Conservation (phyloP, 1,284 basidiomycete species). For the Rhodotorula sp. region DNA sequence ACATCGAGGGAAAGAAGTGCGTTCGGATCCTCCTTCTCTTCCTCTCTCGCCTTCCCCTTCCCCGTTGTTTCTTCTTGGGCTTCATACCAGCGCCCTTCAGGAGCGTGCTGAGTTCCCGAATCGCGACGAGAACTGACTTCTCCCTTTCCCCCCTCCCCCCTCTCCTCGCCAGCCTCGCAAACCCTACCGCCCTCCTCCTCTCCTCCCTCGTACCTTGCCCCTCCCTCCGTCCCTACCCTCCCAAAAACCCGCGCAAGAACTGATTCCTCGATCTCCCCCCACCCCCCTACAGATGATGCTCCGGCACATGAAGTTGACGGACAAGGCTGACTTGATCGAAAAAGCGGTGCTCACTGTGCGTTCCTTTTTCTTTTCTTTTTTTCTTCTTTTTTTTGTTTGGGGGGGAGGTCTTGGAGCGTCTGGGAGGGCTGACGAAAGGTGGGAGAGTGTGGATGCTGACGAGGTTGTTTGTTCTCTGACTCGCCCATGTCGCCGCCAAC, state of each 20-base stretch:
- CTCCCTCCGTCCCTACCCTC: conserved; percentile 66
- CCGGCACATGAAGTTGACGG: conserved; percentile 90
- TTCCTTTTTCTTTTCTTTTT: conserved; percentile 10
- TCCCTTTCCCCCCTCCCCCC: not conserved
- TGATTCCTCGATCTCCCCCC: not conserved
- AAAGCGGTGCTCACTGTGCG: conserved; percentile 78
- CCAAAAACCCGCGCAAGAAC: not conserved
- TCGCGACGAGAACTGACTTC: not conserved
- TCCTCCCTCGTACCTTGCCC: conserved; percentile 73
- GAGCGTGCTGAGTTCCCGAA: too few relatives aligned
- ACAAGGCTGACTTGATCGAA: conserved; percentile 87
- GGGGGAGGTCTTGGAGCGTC: too few relatives aligned
- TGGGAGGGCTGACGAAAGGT: too few relatives aligned
- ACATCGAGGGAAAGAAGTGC: conserved; percentile 55
- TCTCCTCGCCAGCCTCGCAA: conserved; percentile 62
- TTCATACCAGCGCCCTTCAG: too few relatives aligned
- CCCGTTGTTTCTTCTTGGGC: not conserved
- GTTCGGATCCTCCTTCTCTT: not conserved
- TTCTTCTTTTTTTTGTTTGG: too few relatives aligned
- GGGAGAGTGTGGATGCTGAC: too few relatives aligned
- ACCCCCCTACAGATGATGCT: conserved; percentile 94
- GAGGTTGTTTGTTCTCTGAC: not conserved
- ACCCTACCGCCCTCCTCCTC: conserved; percentile 92
- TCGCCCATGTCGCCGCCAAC: not conserved
- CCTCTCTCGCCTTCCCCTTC: too few relatives aligned